phyloP scores from a whole-genome alignment of 306 rosid genomes.

The Glycyrrhiza uralensis region DNA sequence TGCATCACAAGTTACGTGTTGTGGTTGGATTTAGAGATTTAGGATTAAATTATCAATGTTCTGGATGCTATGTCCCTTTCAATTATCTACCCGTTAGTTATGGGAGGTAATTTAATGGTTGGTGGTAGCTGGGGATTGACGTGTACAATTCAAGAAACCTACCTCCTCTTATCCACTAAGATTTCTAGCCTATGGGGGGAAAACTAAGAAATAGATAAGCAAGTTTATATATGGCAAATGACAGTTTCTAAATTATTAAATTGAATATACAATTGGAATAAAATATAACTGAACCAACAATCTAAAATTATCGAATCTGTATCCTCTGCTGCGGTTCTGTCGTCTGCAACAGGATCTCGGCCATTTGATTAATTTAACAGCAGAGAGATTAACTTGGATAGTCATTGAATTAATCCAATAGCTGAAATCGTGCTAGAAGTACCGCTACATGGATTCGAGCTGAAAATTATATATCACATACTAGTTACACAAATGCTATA shows the following conservation, averaged over 20 bases:
- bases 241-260: background rate
- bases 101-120: conserved; percentile 27
- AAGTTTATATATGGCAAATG: background rate
- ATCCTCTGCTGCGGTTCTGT: no score
- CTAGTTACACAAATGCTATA: background rate
- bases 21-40: conserved; percentile 12
- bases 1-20: background rate
- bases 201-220: background rate
- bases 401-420: no score
- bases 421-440: no score
- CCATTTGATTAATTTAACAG: no score
- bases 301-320: no score
- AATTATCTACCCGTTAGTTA: background rate
- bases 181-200: background rate
- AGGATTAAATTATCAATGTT: conserved; percentile 8
- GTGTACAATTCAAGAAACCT: conserved; percentile 24
- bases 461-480: background rate
- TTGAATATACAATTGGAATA: background rate
- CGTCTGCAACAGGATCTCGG: no score
- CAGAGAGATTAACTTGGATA: no score
- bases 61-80: conserved; percentile 36
- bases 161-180: background rate
- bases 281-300: background rate
- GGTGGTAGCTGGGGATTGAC: conserved; percentile 17
- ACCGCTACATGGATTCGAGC: no score